Conservation (phyloP, 148 eudicot species). For the Nepenthes mirabilis region DNA sequence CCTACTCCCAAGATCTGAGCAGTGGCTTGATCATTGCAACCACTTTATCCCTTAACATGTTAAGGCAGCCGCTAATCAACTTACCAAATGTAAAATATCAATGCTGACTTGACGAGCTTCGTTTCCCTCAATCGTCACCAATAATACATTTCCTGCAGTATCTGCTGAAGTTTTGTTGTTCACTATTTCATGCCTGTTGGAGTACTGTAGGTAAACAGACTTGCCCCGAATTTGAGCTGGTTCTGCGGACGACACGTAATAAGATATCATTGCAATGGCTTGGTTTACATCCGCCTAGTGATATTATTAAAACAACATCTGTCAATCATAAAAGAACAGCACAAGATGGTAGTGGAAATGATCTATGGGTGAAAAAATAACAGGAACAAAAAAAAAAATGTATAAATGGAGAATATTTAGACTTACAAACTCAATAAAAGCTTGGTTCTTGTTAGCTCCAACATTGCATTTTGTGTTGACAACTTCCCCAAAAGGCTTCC, state of each 20-base stretch:
- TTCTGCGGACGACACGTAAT: constrained; percentile 95
- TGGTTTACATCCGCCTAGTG: constrained; percentile 85
- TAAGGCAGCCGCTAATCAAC: constrained; percentile 18
- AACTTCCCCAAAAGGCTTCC: constrained; percentile 91
- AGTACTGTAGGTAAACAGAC: constrained; percentile 92
- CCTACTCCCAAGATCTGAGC: constrained; percentile 34
- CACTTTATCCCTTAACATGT: constrained; percentile 19
- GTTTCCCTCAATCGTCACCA: constrained; percentile 93
- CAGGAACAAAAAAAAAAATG: background rate
- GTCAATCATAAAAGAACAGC: background rate
- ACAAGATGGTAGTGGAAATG: background rate
- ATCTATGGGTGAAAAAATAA: background rate
- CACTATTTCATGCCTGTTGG: constrained; percentile 97
- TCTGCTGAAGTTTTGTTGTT: constrained; percentile 97
- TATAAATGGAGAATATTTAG: background rate
- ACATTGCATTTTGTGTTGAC: constrained; percentile 99
- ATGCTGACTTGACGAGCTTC: constrained; percentile 99
- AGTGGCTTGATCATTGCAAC: constrained; percentile 22
- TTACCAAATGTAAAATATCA: constrained; percentile 94
- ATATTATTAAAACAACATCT: constrained; percentile 5
- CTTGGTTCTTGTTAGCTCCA: constrained; percentile 95
- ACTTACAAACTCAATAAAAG: constrained; percentile 97
- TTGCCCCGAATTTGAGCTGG: constrained; percentile 98
- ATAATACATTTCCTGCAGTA: constrained; percentile 80
- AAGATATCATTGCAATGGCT: constrained; percentile 96